phyloP scores from a whole-genome alignment of 2,329 filamentous ascomycete species.

The Fusarium guadeloupense region DNA sequence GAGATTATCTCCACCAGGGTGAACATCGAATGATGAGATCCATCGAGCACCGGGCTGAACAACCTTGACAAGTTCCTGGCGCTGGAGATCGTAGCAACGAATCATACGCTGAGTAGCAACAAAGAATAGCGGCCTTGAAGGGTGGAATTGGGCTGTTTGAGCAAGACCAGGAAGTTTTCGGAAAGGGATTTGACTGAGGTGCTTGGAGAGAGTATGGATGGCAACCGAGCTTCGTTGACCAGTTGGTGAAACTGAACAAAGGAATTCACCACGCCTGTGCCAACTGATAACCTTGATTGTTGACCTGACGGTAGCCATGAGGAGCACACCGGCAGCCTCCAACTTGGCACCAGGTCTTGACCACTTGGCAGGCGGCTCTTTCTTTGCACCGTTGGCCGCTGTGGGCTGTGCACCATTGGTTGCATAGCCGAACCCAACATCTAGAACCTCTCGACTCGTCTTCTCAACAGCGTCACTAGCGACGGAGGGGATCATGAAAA shows the following conservation, averaged over 20 bases:
- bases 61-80: slow-evolving; percentile 91
- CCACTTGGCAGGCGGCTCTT: slow-evolving; percentile 84
- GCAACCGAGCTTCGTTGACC: slow-evolving; percentile 83
- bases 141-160: slow-evolving; percentile 94
- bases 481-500: slow-evolving; percentile 80
- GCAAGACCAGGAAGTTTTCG: slow-evolving; percentile 76
- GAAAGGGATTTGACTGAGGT: slow-evolving; percentile 95
- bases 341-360: slow-evolving; percentile 77
- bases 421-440: slow-evolving; percentile 95
- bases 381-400: slow-evolving; percentile 66
- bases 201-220: slow-evolving; percentile 94
- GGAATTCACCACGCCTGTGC: slow-evolving; percentile 94
- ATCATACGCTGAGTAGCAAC: slow-evolving; percentile 95
- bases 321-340: slow-evolving; percentile 79
- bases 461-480: slow-evolving; percentile 78
- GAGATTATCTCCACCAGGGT: slow-evolving; percentile 91
- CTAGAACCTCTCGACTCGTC: slow-evolving; percentile 77
- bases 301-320: slow-evolving; percentile 82
- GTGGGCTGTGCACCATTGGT: slow-evolving; percentile 68
- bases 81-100: slow-evolving; percentile 91
- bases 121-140: slow-evolving; percentile 90
- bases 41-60: slow-evolving; percentile 90
- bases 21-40: slow-evolving; percentile 94
- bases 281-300: slow-evolving; percentile 89
- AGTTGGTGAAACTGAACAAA: slow-evolving; percentile 87